A percentile compares a stretch with the other conserved stretches of the same genome.
Evolutionary conservation across 169 alveolate species (phyloP).

Genomic region (Plasmodium coatneyi): DNA sequence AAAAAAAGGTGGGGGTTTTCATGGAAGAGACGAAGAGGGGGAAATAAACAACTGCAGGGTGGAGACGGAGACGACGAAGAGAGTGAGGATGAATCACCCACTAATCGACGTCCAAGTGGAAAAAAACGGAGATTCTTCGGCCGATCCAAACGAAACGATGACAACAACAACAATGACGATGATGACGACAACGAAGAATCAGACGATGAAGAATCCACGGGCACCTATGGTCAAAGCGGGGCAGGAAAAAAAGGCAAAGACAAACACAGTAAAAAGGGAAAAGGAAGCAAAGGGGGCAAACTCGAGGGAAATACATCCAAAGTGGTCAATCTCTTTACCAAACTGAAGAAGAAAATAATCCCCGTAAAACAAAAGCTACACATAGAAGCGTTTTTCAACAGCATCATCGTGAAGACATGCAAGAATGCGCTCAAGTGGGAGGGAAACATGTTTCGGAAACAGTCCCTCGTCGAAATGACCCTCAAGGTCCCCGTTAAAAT

Average conservation of each 20-base stretch:
- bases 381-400: constrained; percentile 72
- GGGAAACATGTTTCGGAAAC: constrained; percentile 51
- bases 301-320: background rate
- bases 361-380: constrained; percentile 60
- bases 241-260: background rate
- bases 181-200: background rate
- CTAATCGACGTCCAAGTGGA: background rate
- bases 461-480: constrained; percentile 52
- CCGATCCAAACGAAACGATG: background rate
- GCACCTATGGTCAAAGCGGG: background rate
- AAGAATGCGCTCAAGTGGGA: constrained; percentile 64
- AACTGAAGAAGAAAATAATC: constrained; percentile 2
- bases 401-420: constrained; percentile 60
- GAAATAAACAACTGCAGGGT: background rate
- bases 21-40: constrained; percentile 22
- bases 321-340: constrained; percentile 1
- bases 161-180: background rate
- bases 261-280: background rate
- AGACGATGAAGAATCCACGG: background rate
- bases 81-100: background rate
- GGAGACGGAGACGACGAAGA: background rate
- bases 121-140: background rate
- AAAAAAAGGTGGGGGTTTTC: background rate
- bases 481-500: constrained; percentile 66
- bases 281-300: background rate